phyloP scores from a whole-genome alignment of 1,139 yeast species.

The Lodderomyces beijingensis region DNA sequence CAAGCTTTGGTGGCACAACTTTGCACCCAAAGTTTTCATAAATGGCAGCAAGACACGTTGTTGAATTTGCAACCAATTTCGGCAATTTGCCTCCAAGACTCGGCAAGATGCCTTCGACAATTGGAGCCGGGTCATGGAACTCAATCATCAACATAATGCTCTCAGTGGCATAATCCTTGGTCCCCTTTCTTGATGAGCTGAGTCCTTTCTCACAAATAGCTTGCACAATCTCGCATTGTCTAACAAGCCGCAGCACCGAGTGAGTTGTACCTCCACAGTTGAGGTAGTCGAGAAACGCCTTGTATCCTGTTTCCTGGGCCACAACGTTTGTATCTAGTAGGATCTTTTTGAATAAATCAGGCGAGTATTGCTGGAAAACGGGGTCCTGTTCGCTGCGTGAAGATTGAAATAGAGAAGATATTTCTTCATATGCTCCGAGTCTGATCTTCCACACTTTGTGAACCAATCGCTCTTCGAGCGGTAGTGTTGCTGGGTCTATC shows the following conservation, averaged over 20 bases:
- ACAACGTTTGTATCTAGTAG: conserved; percentile 82
- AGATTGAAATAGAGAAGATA: conserved; percentile 47
- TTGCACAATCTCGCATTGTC: conserved; percentile 45
- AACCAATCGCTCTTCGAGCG: conserved; percentile 59
- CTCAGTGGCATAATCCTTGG: conserved; percentile 63
- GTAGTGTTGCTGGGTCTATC: conserved; percentile 58
- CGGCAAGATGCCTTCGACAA: conserved; percentile 67
- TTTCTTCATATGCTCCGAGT: conserved; percentile 70
- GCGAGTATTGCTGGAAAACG: conserved; percentile 35
- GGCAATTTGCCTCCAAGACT: conserved; percentile 64
- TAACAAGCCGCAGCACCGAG: conserved; percentile 26
- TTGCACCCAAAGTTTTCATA: conserved; percentile 68
- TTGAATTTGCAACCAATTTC: conserved; percentile 70
- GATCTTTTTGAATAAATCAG: conserved; percentile 49
- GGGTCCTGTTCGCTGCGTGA: conserved; percentile 55
- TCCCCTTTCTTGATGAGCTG: conserved; percentile 70
- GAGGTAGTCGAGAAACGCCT: conserved; percentile 52
- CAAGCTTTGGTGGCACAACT: conserved; percentile 56
- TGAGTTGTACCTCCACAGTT: conserved; percentile 51
- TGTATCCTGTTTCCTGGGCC: conserved; percentile 82
- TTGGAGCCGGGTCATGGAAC: conserved; percentile 54
- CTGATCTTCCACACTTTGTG: conserved; percentile 94
- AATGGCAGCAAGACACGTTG: conserved; percentile 52
- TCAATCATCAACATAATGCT: conserved; percentile 63
- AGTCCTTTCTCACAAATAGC: conserved; percentile 77